Evolutionary conservation across 306 rosid species (phyloP), one percentile per base, ranked within the genome.

Genomic region (Rosa rugosa): DNA sequence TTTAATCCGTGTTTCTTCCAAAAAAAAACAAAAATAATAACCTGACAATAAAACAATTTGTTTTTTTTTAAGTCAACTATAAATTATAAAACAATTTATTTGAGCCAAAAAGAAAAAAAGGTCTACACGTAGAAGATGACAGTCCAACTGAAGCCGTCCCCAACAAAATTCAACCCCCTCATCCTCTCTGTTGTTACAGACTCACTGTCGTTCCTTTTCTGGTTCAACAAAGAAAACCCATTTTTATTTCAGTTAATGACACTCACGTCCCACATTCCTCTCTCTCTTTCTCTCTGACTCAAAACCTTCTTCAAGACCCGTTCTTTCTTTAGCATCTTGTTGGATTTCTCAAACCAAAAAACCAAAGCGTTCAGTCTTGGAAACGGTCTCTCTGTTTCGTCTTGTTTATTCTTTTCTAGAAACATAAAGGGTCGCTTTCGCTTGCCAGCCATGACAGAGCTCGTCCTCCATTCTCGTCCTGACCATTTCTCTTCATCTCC

Each of bases 371-470:
- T 31, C 34, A 31, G 34, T 31, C 34, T 31, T 31, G 34, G 34
- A 31, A 31, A 31, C 34, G 34, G 34, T 51, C 82, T 17, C n/a
- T 51, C n/a, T 51, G 57, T 51, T 51, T 17, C 17, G 7, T n/a
- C 16, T 51, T 51, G 22, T 84, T 77, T 87, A 82, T 67, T 83
- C 74, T 77, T 83, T 78, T 80, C 81, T 84, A 46, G 16, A 46
- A 41, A n/a, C 25, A 3, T 4, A 22, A 85, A 84, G 80, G 54
- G 47, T 82, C 73, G 83, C 72, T 86, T 82, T 78, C 92, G 34
- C 79, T 84, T 85, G 90, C 90, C 92, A 87, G 85, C 92, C 87
- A 94, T 92, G 97, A 94, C 92, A 45, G 88, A 89, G 82, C 17
- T 49, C 18, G 88, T 92, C 83, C 91, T 94, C 74, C 93, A 71